Evolutionary conservation across 148 eudicot genomes (phyloP), one percentile per base, ranked within the genome.

Genomic region (Suaeda aralocaspica): DNA sequence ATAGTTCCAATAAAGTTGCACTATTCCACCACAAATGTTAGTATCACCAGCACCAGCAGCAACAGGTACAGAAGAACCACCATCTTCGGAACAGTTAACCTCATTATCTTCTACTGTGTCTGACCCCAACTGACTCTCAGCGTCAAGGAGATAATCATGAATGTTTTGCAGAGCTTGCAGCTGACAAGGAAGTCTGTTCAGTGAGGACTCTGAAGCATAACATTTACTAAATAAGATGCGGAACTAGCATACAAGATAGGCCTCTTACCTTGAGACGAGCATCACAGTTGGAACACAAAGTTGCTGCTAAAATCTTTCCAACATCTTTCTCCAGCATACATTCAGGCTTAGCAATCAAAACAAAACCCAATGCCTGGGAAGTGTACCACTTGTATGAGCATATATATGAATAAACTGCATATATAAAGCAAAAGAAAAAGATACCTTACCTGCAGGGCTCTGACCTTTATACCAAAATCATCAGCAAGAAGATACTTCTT

Each of bases 31-130:
- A 78, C 96, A 88, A 63, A 91, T 89, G 80, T 94, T 94, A 58
- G 98, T 84, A 76, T 94, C 98, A 75, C 98, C 98, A 39, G 96
- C 97, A 80, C 98, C 98, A 30, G 98, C 98, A 83, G 98, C 98
- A 73, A 85, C 92, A 68, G 98, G 97, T 63, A 91, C 98, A 71
- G 58, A 82, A 28, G 81, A 79, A 62, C 84, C 84, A 78, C 83
- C 88, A 67, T 78, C 83, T 71, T 60, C 66, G 14, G 89, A 39
- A 64, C 74, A 36, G 69, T 72, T 62, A 73, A 59, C 74, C 26
- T 73, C 85, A 80, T 81, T 76, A 19, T 72, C 67, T 70, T 67
- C 82, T 36, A 66, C 78, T 72, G 78, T 78, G 61, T 86, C 91
- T 9, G 83, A 73, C 44, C 75, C 92, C 90, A 94, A 66, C 79